These are phyloP conservation scores for Saksenaea vasiformis DNA, from an alignment of 371 early-diverging fungal species.

Conservation along the genomic window DNA sequence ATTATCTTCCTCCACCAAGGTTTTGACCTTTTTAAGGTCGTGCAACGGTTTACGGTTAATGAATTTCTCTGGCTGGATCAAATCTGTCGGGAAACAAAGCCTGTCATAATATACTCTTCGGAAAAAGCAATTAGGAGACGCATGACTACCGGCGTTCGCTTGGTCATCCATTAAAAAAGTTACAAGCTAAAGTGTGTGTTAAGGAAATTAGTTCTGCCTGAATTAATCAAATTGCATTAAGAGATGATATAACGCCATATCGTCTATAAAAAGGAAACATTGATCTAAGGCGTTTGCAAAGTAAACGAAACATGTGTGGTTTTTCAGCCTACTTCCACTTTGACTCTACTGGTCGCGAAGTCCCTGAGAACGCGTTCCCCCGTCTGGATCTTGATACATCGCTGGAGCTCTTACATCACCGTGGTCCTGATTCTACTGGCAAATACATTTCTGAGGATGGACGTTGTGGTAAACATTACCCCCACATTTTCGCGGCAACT, in stretches of 20 bases:
- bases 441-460: slow-evolving; percentile 20
- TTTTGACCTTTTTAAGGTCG: neutral
- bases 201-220: neutral
- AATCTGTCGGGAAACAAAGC: too few relatives aligned
- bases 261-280: neutral
- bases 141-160: too few relatives aligned
- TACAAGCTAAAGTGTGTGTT: neutral
- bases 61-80: too few relatives aligned
- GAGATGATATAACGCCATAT: neutral
- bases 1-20: slow-evolving; percentile 1
- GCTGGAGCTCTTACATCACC: slow-evolving; percentile 18
- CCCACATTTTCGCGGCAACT: too few relatives aligned
- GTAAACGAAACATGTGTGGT: slow-evolving; percentile 21
- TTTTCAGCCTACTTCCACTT: slow-evolving; percentile 26
- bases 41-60: neutral
- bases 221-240: neutral
- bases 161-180: too few relatives aligned
- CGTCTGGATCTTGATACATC: slow-evolving; percentile 23
- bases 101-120: neutral
- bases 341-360: neutral
- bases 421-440: slow-evolving; percentile 26
- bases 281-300: too few relatives aligned
- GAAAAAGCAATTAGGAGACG: neutral
- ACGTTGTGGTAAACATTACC: slow-evolving; percentile 31
- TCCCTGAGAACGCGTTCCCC: neutral